phyloP scores from a whole-genome alignment of 2,329 filamentous ascomycete species.

The Hypomyces rosellus region DNA sequence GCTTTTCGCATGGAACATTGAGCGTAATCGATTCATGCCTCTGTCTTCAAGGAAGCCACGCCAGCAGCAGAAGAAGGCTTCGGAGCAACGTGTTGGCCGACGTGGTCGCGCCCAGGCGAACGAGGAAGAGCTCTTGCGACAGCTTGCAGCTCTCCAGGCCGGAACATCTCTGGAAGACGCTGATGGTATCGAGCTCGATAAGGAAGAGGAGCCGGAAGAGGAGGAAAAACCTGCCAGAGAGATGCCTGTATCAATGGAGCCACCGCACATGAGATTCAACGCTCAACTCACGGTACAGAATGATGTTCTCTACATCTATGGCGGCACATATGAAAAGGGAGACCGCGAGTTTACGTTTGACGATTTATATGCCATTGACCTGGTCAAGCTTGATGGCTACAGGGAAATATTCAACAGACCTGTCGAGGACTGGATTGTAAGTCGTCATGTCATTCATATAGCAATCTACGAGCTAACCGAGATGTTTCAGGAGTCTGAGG shows the following conservation, averaged over 20 bases:
- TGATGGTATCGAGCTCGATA: conserved; percentile 44
- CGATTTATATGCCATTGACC: conserved; percentile 84
- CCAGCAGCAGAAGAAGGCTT: conserved; percentile 48
- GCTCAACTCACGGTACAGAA: conserved; percentile 85
- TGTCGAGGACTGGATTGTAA: conserved; percentile 73
- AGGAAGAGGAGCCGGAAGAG: conserved; percentile 46
- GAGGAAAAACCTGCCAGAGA: conserved; percentile 54
- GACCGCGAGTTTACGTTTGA: conserved; percentile 95
- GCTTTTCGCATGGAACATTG: conserved; percentile 88
- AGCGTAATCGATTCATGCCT: conserved; percentile 91
- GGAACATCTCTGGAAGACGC: conserved; percentile 56
- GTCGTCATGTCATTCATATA: conserved; percentile 18
- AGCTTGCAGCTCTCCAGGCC: conserved; percentile 77
- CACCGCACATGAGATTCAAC: conserved; percentile 88
- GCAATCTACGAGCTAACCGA: neutral
- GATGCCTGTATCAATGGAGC: conserved; percentile 66
- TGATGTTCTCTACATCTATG: conserved; percentile 88
- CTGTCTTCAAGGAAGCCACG: conserved; percentile 70
- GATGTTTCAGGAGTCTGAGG: conserved; percentile 46
- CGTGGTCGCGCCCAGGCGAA: conserved; percentile 79
- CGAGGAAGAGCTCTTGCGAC: conserved; percentile 82
- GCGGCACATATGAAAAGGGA: conserved; percentile 90
- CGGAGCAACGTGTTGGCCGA: conserved; percentile 50
- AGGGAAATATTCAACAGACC: conserved; percentile 85
- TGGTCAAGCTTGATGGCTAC: conserved; percentile 92